A percentile compares a stretch with the other conserved stretches of the same genome.
Evolutionary conservation across 352 stramenopile species (phyloP).

Genomic region (Pythium oligandrum): DNA sequence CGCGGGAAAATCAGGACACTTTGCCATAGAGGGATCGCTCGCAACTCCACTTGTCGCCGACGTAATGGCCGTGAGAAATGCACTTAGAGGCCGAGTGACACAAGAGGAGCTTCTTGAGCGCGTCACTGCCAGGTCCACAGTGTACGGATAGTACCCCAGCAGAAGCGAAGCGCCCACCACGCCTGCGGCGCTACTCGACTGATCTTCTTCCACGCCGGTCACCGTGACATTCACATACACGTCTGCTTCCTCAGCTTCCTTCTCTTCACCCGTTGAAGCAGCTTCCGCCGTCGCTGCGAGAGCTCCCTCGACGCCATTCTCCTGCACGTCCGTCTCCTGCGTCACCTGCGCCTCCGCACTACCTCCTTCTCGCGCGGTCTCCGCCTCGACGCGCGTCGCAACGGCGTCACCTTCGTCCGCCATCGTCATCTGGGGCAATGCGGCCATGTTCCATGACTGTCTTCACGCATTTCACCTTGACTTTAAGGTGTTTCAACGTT

Average conservation of each 20-base stretch:
- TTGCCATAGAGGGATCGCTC: neutral
- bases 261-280: neutral
- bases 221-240: constrained; percentile 57
- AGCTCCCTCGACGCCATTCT: no score
- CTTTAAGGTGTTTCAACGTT: no score
- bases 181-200: constrained; percentile 9
- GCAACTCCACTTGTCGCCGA: neutral
- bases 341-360: no score
- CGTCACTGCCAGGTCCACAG: constrained; percentile 63
- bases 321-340: no score
- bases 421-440: neutral
- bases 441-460: no score
- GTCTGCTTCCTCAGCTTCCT: constrained; percentile 19
- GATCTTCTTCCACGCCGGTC: constrained; percentile 45
- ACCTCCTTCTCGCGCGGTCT: neutral
- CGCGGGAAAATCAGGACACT: constrained; percentile 42
- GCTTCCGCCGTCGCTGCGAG: no score
- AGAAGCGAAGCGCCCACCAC: constrained; percentile 24
- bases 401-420: constrained; percentile 5
- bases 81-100: constrained; percentile 34
- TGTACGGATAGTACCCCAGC: constrained; percentile 22
- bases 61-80: constrained; percentile 36
- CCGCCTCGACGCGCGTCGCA: constrained; percentile 8
- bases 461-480: no score
- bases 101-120: constrained; percentile 46